phyloP scores from a whole-genome alignment of 768 basidiomycete genomes.

The Pholiota conissans region DNA sequence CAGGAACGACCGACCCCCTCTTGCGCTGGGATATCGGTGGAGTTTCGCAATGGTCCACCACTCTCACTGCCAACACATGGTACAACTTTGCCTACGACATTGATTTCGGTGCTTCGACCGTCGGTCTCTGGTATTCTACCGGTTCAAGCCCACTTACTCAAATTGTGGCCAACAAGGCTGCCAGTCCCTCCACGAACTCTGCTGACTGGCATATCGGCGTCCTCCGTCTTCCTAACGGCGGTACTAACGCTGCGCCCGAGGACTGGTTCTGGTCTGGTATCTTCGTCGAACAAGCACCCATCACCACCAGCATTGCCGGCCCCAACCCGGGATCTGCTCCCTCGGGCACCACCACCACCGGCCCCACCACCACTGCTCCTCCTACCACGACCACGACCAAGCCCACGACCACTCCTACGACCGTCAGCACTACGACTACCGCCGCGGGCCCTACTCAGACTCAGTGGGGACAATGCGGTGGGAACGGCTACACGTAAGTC shows the following conservation, averaged over 20 bases:
- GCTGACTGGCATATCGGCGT: slow-evolving; percentile 22
- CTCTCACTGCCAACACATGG: slow-evolving; percentile 20
- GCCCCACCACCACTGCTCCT: neutral
- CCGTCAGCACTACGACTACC: slow-evolving; percentile 11
- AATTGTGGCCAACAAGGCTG: slow-evolving; percentile 15
- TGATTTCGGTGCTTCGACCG: slow-evolving; percentile 18
- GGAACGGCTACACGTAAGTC: slow-evolving; percentile 16
- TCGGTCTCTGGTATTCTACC: slow-evolving; percentile 20
- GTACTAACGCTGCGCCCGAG: slow-evolving; percentile 19
- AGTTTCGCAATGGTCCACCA: slow-evolving; percentile 20
- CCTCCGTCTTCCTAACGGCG: slow-evolving; percentile 20
- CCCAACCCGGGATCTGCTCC: slow-evolving; percentile 14
- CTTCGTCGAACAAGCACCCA: slow-evolving; percentile 18
- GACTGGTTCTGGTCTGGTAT: slow-evolving; percentile 22
- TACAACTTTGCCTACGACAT: slow-evolving; percentile 23
- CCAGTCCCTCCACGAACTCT: slow-evolving; percentile 20
- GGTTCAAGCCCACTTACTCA: slow-evolving; percentile 17
- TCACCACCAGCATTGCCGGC: slow-evolving; percentile 19
- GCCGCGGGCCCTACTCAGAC: slow-evolving; percentile 17
- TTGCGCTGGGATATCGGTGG: slow-evolving; percentile 21
- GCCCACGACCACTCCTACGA: slow-evolving; percentile 4
- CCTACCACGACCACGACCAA: neutral
- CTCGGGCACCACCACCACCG: slow-evolving; percentile 8
- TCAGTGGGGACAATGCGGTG: slow-evolving; percentile 24
- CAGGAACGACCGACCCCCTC: slow-evolving; percentile 16